Base-by-base conservation (phyloP, 2,329 filamentous ascomycete genomes). In the Aspergillus japonicus region DNA sequence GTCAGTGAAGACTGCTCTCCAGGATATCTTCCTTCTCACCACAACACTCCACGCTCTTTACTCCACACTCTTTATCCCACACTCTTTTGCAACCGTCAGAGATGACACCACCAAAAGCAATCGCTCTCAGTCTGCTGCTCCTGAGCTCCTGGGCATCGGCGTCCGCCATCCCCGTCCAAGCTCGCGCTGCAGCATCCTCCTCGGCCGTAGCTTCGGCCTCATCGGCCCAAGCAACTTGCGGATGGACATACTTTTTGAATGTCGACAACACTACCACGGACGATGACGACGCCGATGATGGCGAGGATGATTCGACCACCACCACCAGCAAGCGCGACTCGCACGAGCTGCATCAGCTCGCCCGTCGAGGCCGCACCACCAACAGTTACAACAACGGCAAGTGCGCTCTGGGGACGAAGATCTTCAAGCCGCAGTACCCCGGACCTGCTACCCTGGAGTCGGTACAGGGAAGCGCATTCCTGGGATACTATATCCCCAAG, bases 381-480 rank as follows among this genome's bases (percentile, higher is more conserved):
- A 23, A 14, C 4, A 11, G 16, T 3, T 44, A 44, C 16, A 23
- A 55, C 12, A 4, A 47, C 3, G 42, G 42, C 1, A 24, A 21
- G 4, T 55, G 53, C 53, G 10, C 8, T 7, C n/a, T 55, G 44
- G 42, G 42, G n/a, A 55, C 23, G 1, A 55, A 44, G 2, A 55
- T 55, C 39, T 55, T 48, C 42, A 55, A 55, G 10, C 53, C 53
- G 26, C 26, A 33, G 11, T 55, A 55, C 19, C 42, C 42, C 7
- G 24, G 42, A 8, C 47, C 53, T 16, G 31, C 29, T 11, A 35
- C 19, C 11, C 47, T 55, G 2, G n/a, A 47, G 29, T 33, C 11
- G 24, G n/a, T n/a, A 6, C 53, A 55, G 23, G 19, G 8, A 26
- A 16, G 10, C 5, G 26, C 26, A 1, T 55, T 55, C 26, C 42